Base-by-base conservation (phyloP, 23 red algal genomes). In the Pyropia yezoensis region DNA sequence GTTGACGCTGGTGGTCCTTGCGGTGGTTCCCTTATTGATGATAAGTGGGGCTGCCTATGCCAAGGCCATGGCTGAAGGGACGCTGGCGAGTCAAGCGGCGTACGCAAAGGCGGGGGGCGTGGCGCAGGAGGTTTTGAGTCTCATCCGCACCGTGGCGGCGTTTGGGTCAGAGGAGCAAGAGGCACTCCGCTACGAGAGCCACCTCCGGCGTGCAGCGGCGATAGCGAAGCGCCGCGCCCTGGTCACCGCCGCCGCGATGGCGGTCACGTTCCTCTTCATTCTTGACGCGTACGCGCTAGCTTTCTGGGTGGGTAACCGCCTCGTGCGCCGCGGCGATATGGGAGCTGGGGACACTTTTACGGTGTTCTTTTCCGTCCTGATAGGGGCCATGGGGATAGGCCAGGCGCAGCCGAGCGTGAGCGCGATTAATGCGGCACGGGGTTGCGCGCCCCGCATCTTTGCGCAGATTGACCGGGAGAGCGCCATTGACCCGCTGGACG, bases 231-330 rank as follows among this genome's bases (percentile, higher is more conserved):
- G 66, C 21, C 73, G 75, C 34, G 66, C 81, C 16, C 53, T 83
- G 57, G 50, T 63, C 7, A 57, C 62, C 34, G 90, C 82, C 16
- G 27, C 88, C 0, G 81, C 71, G 15, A 61, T 96, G 23, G 90
- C 82, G 28, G 69, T 87, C 17, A 75, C 82, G 28, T 88, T 96
- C 82, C 32, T 88, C 6, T 54, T 83, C 26, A 96, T 96, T 20
- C 74, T 88, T 29, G 62, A 75, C 61, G 69, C 81, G 24, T 96
- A 96, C 73, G 90, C 73, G 21, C 76, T 96, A 12, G 90, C 82
- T 2, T 82, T 96, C 24, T 96, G 82, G 82, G 77, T 66, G 21
- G 90, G 90, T 50, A 69, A 65, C 14, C 39, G 64, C 7, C 72
- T 96, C 5, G 81, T 88, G 29, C 66, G 57, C 12, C 49, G 61